Conservation (phyloP, 768 basidiomycete genomes). For the Phlebiopsis flavidoalba region DNA sequence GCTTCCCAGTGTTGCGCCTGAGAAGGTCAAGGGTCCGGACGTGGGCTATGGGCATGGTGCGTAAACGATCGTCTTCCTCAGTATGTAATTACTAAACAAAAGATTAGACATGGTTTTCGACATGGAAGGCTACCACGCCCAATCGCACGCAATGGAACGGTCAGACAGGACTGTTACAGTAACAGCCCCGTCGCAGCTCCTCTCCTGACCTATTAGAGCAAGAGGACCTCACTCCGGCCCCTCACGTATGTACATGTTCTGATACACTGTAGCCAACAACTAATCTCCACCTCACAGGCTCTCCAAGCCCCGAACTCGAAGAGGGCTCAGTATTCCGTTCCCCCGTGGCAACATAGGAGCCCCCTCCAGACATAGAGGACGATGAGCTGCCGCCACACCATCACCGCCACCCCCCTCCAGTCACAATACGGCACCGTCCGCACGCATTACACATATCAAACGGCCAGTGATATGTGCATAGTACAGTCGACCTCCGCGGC, state of each 20-base stretch:
- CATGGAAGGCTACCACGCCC: slow-evolving; percentile 73
- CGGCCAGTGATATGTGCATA: no score
- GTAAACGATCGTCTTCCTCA: neutral
- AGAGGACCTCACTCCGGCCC: slow-evolving; percentile 21
- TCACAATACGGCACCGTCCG: neutral
- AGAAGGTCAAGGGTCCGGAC: slow-evolving; percentile 26
- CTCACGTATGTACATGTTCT: slow-evolving; percentile 17
- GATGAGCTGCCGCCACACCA: slow-evolving; percentile 1
- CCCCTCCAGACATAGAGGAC: slow-evolving; percentile 45
- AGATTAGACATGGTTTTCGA: slow-evolving; percentile 72
- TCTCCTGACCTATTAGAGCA: slow-evolving; percentile 7
- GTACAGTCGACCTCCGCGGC: neutral
- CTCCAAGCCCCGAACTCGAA: slow-evolving; percentile 16
- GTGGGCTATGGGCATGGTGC: slow-evolving; percentile 54
- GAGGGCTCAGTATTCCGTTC: slow-evolving; percentile 23
- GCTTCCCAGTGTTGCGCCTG: slow-evolving; percentile 35
- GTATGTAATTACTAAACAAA: neutral
- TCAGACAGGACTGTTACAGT: slow-evolving; percentile 26
- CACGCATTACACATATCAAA: neutral
- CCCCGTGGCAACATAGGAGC: slow-evolving; percentile 56
- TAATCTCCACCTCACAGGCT: neutral
- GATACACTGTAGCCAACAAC: neutral
- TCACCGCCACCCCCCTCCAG: neutral
- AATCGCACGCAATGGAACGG: slow-evolving; percentile 21
- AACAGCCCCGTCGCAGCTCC: slow-evolving; percentile 3